Conservation (phyloP, 768 basidiomycete genomes). For the Amanita brunnescens region DNA sequence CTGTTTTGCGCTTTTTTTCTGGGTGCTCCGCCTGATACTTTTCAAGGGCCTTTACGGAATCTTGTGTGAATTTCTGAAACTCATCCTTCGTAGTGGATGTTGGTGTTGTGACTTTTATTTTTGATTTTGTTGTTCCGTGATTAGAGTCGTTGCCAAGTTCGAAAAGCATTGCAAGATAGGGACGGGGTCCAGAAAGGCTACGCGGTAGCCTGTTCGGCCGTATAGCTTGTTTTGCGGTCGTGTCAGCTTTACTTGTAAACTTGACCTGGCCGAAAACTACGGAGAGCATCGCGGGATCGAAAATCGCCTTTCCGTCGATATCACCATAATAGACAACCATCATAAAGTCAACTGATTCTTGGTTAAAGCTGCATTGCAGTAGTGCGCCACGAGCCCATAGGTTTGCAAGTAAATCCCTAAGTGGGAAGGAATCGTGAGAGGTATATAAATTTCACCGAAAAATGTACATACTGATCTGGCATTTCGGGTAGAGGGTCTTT, state of each 20-base stretch:
- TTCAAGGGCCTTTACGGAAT: not conserved
- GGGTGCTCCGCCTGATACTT: not conserved
- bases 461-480: not conserved
- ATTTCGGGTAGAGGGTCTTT: not conserved
- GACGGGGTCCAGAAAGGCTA: too few relatives aligned
- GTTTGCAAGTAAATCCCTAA: not conserved
- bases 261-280: not conserved
- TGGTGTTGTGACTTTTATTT: too few relatives aligned
- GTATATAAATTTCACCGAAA: not conserved
- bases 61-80: not conserved
- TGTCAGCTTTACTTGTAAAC: too few relatives aligned
- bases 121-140: not conserved
- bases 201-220: not conserved
- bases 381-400: not conserved
- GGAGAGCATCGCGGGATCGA: not conserved
- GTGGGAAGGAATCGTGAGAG: not conserved
- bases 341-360: not conserved
- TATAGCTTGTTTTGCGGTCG: not conserved
- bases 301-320: not conserved
- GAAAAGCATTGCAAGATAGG: not conserved
- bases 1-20: not conserved
- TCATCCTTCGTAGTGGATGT: too few relatives aligned
- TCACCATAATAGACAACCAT: not conserved
- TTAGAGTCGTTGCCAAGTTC: not conserved
- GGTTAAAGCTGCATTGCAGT: slow-evolving; percentile 1